phyloP scores from a whole-genome alignment of 1,139 yeast genomes.

The Sugiyamaella neomexicana region DNA sequence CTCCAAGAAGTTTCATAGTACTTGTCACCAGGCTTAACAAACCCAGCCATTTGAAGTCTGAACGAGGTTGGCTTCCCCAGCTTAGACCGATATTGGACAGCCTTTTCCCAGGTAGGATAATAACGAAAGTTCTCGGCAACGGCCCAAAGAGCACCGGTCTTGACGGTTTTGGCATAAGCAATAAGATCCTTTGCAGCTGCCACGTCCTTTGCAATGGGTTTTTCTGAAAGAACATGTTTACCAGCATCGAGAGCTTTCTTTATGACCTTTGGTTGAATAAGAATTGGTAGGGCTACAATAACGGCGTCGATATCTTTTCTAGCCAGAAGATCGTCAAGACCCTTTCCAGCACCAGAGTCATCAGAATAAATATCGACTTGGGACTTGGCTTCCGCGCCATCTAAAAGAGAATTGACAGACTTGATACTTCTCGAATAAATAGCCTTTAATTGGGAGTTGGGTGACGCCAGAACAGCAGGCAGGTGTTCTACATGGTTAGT shows the following conservation, averaged over 20 bases:
- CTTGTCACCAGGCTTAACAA: constrained; percentile 22
- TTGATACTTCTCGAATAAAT: constrained; percentile 27
- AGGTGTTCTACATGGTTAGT: constrained; percentile 24
- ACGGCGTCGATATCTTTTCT: constrained; percentile 29
- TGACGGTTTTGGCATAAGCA: constrained; percentile 14
- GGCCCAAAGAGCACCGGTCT: constrained; percentile 21
- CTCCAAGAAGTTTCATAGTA: constrained; percentile 31
- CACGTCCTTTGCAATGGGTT: constrained; percentile 27
- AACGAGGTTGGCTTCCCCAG: constrained; percentile 23
- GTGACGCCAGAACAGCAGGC: constrained; percentile 25
- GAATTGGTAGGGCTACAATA: constrained; percentile 28
- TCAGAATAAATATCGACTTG: constrained; percentile 22
- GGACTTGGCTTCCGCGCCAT: constrained; percentile 14
- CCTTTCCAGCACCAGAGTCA: constrained; percentile 20
- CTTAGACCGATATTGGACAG: constrained; percentile 13
- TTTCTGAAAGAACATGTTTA: constrained; percentile 29
- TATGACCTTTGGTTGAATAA: constrained; percentile 24
- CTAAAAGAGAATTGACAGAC: constrained; percentile 22
- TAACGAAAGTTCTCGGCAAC: constrained; percentile 25
- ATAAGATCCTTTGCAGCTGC: constrained; percentile 25
- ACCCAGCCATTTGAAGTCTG: constrained; percentile 20
- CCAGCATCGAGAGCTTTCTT: constrained; percentile 27
- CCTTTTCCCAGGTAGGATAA: constrained; percentile 22
- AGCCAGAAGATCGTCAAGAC: constrained; percentile 24
- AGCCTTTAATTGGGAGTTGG: constrained; percentile 26